Base-by-base conservation (phyloP, 2,329 filamentous ascomycete genomes). In the Talaromyces sp. region DNA sequence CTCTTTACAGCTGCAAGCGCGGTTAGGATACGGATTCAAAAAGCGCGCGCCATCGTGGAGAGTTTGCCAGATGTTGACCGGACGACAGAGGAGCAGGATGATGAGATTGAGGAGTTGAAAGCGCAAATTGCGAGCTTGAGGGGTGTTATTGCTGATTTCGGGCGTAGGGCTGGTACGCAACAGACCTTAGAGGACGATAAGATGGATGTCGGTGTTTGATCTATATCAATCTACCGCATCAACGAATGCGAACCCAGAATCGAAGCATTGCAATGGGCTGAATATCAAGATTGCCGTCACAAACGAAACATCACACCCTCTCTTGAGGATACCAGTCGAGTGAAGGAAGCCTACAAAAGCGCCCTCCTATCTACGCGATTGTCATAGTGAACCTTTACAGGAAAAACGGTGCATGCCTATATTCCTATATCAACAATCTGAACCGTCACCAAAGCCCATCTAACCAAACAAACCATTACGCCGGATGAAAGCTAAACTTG, bases 1-100 rank as follows among this genome's bases (percentile, higher is more conserved):
- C 85, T 98, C 16, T 87, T 90, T 2, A 85, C 88, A 2, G 92
- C 91, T 41, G 90, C 91, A 1, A 90, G 92, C 72, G 85, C 86
- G 41, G 83, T 97, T 71, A 93, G 92, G 77, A 88, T 93, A 77
- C 91, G 92, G 77, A 85, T 98, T 65, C 90, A 93, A 75, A 89
- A 89, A 70, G 93, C 93, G 59, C 84, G 90, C 59, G 83, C 70
- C 3, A 77, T 79, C 11, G 75, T 82, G 11, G 74, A 77, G 58
- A 72, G 70, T 41, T 68, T 83, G 45, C 79, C 80, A 10, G 81
- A 82, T 67, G 72, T 81, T n/a, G 70, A 80, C 8, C 73, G 80
- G 39, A 76, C 75, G 13, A 75, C 82, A 14, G 72, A 72, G 10
- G 79, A 83, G 56, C 81, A 82, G 70, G 75, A 80, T 62, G 70